Percentiles rank a stretch among this genome's conserved stretches.
Conservation (phyloP, 345 rosid species). For the Salix purpurea region DNA sequence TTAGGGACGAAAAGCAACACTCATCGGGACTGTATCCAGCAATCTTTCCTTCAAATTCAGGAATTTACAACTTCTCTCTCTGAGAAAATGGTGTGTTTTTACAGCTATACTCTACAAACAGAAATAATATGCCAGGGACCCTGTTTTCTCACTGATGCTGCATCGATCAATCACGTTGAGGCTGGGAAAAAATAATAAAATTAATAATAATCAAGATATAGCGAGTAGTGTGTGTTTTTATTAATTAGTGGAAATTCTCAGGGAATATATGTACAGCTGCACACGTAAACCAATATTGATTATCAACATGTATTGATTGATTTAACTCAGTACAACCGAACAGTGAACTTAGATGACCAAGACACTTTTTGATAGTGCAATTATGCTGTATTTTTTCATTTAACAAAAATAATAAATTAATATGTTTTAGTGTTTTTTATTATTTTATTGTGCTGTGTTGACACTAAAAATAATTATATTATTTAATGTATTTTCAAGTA, state of each 20-base stretch:
- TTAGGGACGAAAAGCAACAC: not conserved
- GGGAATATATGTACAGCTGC: not conserved
- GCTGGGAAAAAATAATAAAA: not conserved
- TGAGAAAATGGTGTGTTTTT: not conserved
- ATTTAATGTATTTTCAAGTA: too few relatives aligned
- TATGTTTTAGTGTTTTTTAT: too few relatives aligned
- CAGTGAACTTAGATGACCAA: too few relatives aligned
- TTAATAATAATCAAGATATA: too few relatives aligned
- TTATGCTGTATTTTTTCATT: too few relatives aligned
- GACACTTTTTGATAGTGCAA: too few relatives aligned
- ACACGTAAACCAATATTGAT: not conserved
- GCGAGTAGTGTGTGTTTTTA: not conserved
- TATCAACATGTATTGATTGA: not conserved
- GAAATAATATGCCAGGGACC: not conserved
- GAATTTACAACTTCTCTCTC: not conserved
- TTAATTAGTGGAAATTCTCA: not conserved
- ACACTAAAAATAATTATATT: too few relatives aligned
- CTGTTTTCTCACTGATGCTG: not conserved
- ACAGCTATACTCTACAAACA: not conserved
- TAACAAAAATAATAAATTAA: too few relatives aligned
- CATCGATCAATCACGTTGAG: not conserved
- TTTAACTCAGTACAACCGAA: not conserved
- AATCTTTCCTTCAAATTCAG: not conserved
- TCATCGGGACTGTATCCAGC: not conserved
- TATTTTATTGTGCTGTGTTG: too few relatives aligned